A percentile compares a stretch with the other conserved stretches of the same genome.
Evolutionary conservation across 805 yeast genomes (phyloP).

Genomic region (Suhomyces kilbournensis): DNA sequence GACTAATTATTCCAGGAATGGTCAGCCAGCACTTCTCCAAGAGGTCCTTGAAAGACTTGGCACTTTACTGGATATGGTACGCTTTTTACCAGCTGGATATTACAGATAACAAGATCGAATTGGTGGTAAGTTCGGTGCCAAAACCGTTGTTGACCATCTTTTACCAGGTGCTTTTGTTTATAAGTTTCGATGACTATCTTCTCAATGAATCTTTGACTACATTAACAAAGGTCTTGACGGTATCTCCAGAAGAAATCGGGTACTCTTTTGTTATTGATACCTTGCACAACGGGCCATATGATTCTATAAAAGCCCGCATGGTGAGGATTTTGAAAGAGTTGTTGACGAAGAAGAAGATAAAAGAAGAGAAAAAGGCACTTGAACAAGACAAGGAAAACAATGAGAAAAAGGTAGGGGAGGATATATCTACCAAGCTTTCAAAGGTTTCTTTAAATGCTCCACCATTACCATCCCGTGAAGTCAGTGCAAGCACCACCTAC

Average conservation of each 20-base stretch:
- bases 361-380: slow-evolving; percentile 16
- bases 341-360: slow-evolving; percentile 35
- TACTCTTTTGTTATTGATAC: slow-evolving; percentile 65
- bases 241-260: slow-evolving; percentile 52
- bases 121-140: slow-evolving; percentile 33
- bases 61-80: slow-evolving; percentile 39
- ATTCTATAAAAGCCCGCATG: slow-evolving; percentile 54
- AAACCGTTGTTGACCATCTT: slow-evolving; percentile 25
- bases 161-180: slow-evolving; percentile 29
- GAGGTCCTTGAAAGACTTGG: slow-evolving; percentile 24
- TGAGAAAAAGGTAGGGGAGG: neutral
- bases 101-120: slow-evolving; percentile 16
- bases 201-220: slow-evolving; percentile 53
- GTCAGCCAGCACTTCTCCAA: slow-evolving; percentile 22
- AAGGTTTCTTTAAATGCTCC: slow-evolving; percentile 10
- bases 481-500: slow-evolving; percentile 30
- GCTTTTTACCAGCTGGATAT: slow-evolving; percentile 22
- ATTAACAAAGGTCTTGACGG: slow-evolving; percentile 59
- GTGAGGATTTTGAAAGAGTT: slow-evolving; percentile 71
- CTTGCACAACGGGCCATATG: slow-evolving; percentile 63
- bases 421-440: neutral
- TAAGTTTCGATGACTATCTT: slow-evolving; percentile 21
- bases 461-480: slow-evolving; percentile 16
- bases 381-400: slow-evolving; percentile 5
- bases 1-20: slow-evolving; percentile 35